phyloP scores from a whole-genome alignment of 352 stramenopile genomes.

The Aphanomyces euteiches region DNA sequence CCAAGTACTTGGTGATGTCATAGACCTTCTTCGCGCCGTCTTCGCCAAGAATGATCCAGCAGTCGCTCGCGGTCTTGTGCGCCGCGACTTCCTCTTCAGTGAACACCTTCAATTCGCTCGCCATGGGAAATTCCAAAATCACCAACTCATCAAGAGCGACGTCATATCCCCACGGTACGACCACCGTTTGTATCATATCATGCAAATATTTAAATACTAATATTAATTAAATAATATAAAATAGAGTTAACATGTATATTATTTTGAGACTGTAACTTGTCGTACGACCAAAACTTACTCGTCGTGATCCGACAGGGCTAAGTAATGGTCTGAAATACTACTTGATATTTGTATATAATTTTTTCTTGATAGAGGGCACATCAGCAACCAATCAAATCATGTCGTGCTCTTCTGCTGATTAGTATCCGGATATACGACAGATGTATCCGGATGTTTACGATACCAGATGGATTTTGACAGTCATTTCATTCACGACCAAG shows the following conservation, averaged over 20 bases:
- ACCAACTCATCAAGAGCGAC: background rate
- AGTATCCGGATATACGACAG: background rate
- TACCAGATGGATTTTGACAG: background rate
- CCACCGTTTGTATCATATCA: conserved; percentile 10
- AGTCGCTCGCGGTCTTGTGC: conserved; percentile 78
- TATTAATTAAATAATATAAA: background rate
- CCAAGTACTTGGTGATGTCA: conserved; percentile 96
- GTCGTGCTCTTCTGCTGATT: background rate
- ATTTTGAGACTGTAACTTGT: too few relatives aligned
- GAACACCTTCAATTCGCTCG: conserved; percentile 55
- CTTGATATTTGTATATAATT: background rate
- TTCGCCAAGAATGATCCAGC: conserved; percentile 82
- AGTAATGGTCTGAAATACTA: background rate
- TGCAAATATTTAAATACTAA: background rate
- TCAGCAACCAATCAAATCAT: background rate
- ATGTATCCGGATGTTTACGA: background rate
- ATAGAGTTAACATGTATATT: background rate
- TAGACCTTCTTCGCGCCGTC: conserved; percentile 90
- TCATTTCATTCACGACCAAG: too few relatives aligned
- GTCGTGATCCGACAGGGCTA: background rate
- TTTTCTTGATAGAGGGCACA: background rate
- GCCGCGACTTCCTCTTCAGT: conserved; percentile 91
- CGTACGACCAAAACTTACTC: too few relatives aligned
- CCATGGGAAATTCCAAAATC: background rate
- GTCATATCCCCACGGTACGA: background rate